Base-by-base conservation (phyloP, 345 rosid species). In the Moricandia arvensis region DNA sequence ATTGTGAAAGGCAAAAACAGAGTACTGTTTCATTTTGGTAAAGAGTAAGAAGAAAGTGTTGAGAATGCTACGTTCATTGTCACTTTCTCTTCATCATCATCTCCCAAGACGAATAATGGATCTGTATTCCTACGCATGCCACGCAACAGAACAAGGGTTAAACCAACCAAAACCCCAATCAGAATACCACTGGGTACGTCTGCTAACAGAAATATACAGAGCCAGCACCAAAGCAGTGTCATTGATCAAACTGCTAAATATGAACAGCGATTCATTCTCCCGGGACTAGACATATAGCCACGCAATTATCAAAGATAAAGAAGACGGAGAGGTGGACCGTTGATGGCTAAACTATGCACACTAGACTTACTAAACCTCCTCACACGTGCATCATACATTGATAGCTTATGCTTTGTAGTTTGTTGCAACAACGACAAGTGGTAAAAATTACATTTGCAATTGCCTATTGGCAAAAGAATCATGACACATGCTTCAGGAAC, bases 221-320 rank as follows among this genome's bases (percentile, higher is more conserved):
- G 11, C 35, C 37, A 61, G 29, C 72, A 85, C 74, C 68, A 86
- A 73, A n/a, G 72, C 8, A 13, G 82, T 66, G 49, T 89, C 89
- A 41, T 81, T 75, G 17, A 92, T 59, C 55, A 69, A 71, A n/a
- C 54, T 26, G 18, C 86, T 86, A 27, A 45, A 55, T 29, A 87
- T 11, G 51, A 78, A 24, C 27, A 86, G 30, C 0, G 89, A 85
- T 45, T 66, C 82, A 35, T 87, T 86, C 0, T 87, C 74, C 37
- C 82, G 64, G 69, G 86, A 83, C 74, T 83, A 89, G 7, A 90
- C 77, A 80, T 80, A 89, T 51, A 83, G n/a, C 91, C 91, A 87
- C 1, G 83, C 75, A 17, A 69, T 41, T 73, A 84, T 72, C 85
- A 80, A 80, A 65, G 76, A 80, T 43, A 15, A 77, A 8, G 65